Evolutionary conservation across 2,329 filamentous ascomycete species (phyloP).

Genomic region (Alternaria consortialis): DNA sequence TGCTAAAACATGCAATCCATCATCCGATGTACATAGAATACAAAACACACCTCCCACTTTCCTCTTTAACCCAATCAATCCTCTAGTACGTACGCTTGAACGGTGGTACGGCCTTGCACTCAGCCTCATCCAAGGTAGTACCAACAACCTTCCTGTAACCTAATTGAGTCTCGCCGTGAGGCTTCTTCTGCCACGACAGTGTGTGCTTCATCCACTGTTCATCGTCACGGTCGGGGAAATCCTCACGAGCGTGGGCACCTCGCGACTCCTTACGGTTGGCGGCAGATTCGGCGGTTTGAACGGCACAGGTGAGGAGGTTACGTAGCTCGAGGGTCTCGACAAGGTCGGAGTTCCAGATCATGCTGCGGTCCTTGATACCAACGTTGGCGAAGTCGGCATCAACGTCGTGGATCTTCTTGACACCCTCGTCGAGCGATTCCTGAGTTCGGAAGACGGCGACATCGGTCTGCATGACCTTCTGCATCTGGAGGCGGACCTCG

Average conservation of each 20-base stretch:
- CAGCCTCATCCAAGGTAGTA: conserved; percentile 88
- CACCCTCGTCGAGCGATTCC: conserved; percentile 91
- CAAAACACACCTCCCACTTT: conserved; percentile 26
- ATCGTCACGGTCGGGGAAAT: conserved; percentile 95
- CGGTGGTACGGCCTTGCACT: conserved; percentile 95
- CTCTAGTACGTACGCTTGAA: conserved; percentile 91
- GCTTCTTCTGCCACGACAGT: conserved; percentile 91
- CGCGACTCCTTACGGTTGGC: conserved; percentile 96
- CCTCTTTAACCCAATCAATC: conserved; percentile 1
- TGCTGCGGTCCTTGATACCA: conserved; percentile 96
- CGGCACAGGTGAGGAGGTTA: conserved; percentile 95
- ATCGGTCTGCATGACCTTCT: conserved; percentile 98
- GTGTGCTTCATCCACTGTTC: conserved; percentile 99
- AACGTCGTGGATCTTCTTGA: conserved; percentile 84
- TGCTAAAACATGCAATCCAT: conserved; percentile 26
- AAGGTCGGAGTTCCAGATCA: conserved; percentile 99
- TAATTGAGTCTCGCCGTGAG: conserved; percentile 86
- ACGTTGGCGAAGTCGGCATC: conserved; percentile 82
- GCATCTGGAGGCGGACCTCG: conserved; percentile 90
- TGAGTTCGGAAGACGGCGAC: conserved; percentile 97
- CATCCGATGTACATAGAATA: conserved; percentile 50
- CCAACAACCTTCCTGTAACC: conserved; percentile 84
- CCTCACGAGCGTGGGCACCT: conserved; percentile 96
- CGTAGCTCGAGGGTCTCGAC: conserved; percentile 95
- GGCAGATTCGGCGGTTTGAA: conserved; percentile 90